Evolutionary conservation across 805 yeast species (phyloP), one percentile per base, ranked within the genome.

Genomic region (Martiniozyma abietophila): DNA sequence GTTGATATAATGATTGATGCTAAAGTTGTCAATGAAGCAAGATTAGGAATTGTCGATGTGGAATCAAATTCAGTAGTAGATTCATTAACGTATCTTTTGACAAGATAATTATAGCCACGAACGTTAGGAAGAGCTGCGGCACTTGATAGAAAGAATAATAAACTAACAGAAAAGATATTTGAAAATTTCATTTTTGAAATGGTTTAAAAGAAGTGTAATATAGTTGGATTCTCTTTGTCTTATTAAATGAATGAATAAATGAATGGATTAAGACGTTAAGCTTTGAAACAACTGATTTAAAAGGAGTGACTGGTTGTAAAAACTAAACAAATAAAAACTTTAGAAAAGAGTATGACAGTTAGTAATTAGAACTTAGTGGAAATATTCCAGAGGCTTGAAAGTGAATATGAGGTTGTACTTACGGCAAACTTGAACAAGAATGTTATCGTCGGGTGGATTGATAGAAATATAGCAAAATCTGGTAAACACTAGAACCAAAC

Each of bases 81-180:
- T 16, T 35, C 36, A 36, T 50, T 51, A 20, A 42, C 50, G 28
- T 40, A 51, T 43, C 54, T 51, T 31, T 43, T 50, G 12, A 42
- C 53, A 19, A 50, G 8, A 25, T 21, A 38, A 29, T 36, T 35
- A 16, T 38, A 41, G 20, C 24, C 24, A 10, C 24, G 27, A 10
- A n/a, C 8, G 12, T 22, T 21, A 11, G 36, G 36, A 25, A 36
- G n/a, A 11, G 33, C 36, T 12, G 43, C 39, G 11, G 48, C 40
- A 22, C 41, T 45, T 6, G 50, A 49, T 12, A 44, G 21, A 11
- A 47, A 38, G 8, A 41, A 18, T 19, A 45, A 31, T 7, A 39
- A 33, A 18, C 43, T 29, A 10, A 41, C 29, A 5, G 44, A 26
- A 34, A 38, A 32, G 21, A 39, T 20, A 19, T 39, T 18, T 10